phyloP scores from a whole-genome alignment of 176 grass and related monocot genomes.

The Saccharum officinarum region DNA sequence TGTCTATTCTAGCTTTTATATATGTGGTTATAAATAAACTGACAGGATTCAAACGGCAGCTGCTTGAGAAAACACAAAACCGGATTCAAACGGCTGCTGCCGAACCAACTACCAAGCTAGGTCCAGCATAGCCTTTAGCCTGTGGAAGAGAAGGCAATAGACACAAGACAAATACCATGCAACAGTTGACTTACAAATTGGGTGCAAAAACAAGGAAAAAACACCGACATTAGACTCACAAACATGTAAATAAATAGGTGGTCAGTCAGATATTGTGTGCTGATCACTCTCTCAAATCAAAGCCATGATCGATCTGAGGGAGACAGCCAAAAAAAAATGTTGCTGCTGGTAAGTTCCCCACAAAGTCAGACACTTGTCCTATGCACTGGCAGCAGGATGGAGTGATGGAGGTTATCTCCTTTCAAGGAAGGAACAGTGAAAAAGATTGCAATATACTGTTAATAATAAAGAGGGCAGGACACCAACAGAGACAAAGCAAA shows the following conservation, averaged over 20 bases:
- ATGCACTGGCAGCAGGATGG: neutral
- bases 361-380: neutral
- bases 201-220: neutral
- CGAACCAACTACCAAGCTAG: neutral
- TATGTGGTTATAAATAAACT: no score
- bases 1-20: no score
- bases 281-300: neutral
- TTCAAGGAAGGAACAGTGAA: neutral
- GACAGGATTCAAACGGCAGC: neutral
- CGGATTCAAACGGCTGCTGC: neutral
- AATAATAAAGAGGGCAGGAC: neutral
- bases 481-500: conserved; percentile 6
- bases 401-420: neutral
- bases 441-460: neutral
- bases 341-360: neutral
- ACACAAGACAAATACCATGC: neutral
- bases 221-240: neutral
- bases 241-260: neutral
- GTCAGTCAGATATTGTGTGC: neutral
- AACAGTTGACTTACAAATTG: neutral
- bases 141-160: neutral
- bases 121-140: neutral
- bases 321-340: neutral
- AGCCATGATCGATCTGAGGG: conserved; percentile 6
- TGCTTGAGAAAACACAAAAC: conserved; percentile 11